Evolutionary conservation across 768 basidiomycete genomes (phyloP), one percentile per base, ranked within the genome.

Genomic region (Kwoniella europaea): DNA sequence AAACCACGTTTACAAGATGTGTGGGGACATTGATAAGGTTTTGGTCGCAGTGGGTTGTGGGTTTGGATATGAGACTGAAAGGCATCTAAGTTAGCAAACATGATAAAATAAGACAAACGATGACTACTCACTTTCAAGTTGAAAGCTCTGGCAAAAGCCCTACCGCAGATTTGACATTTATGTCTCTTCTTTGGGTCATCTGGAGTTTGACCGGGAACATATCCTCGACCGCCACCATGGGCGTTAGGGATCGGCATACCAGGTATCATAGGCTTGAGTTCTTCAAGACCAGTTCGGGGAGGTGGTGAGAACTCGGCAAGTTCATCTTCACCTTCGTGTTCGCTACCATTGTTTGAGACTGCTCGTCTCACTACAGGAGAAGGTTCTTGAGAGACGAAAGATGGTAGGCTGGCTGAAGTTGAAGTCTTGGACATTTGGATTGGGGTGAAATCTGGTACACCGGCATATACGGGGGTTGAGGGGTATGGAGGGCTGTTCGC

Each of bases 131-230:
- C 95, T 86, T 98, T 98, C 68, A 98, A 85, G 78, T 98, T 98
- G 84, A 92, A 97, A 2, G 93, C 93, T 29, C 94, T 87, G 12
- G 94, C 94, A 76, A 98, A 98, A 1, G 91, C 95, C 91, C 82
- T 77, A 63, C 82, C 82, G 57, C 82, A 83, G 63, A 80, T 68
- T 15, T 69, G 68, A 66, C 82, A 83, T 74, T 80, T 82, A 74
- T 83, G 82, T 43, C 76, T 65, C 68, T 83, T 83, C 75, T 81
- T 81, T 3, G 82, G 82, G 64, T 83, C 82, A 29, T 82, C 79
- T 2, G 82, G 82, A 16, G 82, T 83, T 63, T 82, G 72, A 63
- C 82, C 82, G 12, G 82, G 82, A 41, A 83, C 75, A 67, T 83
- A 83, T 3, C 82, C 82, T 42, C 82, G 74, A 60, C 82, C 82